These are phyloP conservation scores for Mallotus nudiflorus DNA, from an alignment of 345 rosid species.

Conservation along the genomic window DNA sequence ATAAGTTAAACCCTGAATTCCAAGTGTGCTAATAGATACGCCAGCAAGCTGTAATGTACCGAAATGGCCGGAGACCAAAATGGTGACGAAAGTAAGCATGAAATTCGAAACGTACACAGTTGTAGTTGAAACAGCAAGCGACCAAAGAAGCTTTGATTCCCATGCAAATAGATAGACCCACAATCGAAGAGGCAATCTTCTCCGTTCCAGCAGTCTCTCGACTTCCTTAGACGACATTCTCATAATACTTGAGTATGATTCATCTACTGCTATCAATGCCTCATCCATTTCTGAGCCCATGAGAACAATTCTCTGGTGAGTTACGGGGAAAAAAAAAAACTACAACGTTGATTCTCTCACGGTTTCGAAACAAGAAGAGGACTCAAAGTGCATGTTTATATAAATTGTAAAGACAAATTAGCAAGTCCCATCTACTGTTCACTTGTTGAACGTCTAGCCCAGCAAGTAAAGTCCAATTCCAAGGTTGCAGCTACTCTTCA, in stretches of 20 bases:
- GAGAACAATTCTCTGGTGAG: too few species aligned
- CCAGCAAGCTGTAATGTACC: constrained; percentile 79
- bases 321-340: too few species aligned
- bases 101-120: constrained; percentile 60
- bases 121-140: constrained; percentile 70
- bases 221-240: constrained; percentile 54
- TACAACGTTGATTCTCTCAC: too few species aligned
- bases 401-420: too few species aligned
- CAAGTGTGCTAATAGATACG: constrained; percentile 79
- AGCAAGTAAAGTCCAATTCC: too few species aligned
- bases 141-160: constrained; percentile 85
- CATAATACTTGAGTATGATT: constrained; percentile 51
- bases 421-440: too few species aligned
- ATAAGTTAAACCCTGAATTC: constrained; percentile 95
- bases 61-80: constrained; percentile 70
- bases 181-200: constrained; percentile 48
- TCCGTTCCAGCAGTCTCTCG: constrained; percentile 58
- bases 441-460: too few species aligned
- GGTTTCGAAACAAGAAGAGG: too few species aligned
- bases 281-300: constrained; percentile 11
- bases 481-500: too few species aligned
- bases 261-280: constrained; percentile 52
- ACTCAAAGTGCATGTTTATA: too few species aligned
- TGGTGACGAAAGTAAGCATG: constrained; percentile 80
- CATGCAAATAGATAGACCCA: constrained; percentile 65